These are phyloP conservation scores for Cajanus cajan DNA, from an alignment of 306 rosid genomes.

Conservation along the genomic window DNA sequence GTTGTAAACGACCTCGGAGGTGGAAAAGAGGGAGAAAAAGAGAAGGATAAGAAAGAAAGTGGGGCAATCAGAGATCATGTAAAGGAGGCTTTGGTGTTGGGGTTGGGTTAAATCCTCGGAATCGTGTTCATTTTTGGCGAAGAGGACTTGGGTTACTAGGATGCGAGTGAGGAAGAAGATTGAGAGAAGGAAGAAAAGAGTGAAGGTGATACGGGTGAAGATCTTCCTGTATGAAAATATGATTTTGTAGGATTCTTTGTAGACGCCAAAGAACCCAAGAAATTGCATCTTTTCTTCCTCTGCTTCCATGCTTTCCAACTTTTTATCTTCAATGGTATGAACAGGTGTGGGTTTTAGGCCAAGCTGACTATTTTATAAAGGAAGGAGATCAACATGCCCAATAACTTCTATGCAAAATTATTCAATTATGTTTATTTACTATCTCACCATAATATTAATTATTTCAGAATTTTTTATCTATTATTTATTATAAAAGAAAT, in stretches of 20 bases:
- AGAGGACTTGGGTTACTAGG: constrained; percentile 28
- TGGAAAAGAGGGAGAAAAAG: constrained; percentile 42
- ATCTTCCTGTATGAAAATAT: constrained; percentile 40
- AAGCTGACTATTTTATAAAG: background rate
- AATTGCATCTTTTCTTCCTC: constrained; percentile 49
- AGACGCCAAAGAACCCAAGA: constrained; percentile 43
- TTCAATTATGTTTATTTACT: no score
- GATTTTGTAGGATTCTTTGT: constrained; percentile 44
- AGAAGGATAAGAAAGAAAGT: constrained; percentile 20
- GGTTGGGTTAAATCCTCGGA: background rate
- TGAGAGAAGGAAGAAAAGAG: constrained; percentile 48
- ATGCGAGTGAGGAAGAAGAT: constrained; percentile 38
- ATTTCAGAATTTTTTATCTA: no score
- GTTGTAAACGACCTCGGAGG: constrained; percentile 51
- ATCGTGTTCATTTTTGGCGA: background rate
- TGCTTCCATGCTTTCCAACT: constrained; percentile 32
- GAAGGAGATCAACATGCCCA: background rate
- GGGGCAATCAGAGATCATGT: constrained; percentile 24
- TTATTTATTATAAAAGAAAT: no score
- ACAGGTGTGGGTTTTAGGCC: no score
- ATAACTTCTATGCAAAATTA: no score
- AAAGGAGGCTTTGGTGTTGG: background rate
- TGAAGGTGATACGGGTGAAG: constrained; percentile 44
- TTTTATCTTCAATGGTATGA: background rate
- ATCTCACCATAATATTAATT: no score